Evolutionary conservation across 2,329 filamentous ascomycete genomes (phyloP).

Genomic region (Coleophoma crateriformis): DNA sequence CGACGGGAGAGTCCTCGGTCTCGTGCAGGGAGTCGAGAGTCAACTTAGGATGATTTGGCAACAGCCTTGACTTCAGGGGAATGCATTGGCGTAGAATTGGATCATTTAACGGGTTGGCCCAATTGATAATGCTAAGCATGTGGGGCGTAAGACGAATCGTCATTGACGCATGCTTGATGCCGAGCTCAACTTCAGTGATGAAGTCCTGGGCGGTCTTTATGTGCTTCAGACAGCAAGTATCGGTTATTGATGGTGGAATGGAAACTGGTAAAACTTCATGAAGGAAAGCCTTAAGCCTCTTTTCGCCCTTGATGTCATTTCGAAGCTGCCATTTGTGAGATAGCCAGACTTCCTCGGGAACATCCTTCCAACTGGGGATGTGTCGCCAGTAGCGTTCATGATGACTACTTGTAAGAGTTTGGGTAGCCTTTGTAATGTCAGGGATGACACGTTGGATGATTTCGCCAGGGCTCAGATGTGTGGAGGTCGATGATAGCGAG

Average conservation of each 20-base stretch:
- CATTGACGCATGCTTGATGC: constrained; percentile 52
- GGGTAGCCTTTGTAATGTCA: not conserved
- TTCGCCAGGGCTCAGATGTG: no score
- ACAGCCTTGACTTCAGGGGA: constrained; percentile 45
- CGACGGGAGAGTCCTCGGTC: constrained; percentile 46
- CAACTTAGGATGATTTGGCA: constrained; percentile 48
- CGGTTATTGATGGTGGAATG: constrained; percentile 29
- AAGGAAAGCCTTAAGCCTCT: constrained; percentile 44
- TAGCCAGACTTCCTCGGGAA: constrained; percentile 41
- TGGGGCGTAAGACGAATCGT: constrained; percentile 55
- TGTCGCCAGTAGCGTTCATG: constrained; percentile 41
- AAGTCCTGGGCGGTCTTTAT: not conserved
- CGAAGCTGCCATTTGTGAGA: constrained; percentile 44
- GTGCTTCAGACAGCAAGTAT: not conserved
- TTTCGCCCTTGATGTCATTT: constrained; percentile 43
- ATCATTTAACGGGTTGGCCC: constrained; percentile 51
- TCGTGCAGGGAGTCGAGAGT: constrained; percentile 55
- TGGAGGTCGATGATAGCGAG: no score
- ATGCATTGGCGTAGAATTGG: constrained; percentile 57
- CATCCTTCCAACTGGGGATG: constrained; percentile 42
- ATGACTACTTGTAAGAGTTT: not conserved
- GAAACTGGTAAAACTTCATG: constrained; percentile 40
- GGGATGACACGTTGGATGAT: no score
- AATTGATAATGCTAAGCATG: constrained; percentile 52
- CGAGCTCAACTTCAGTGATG: constrained; percentile 17